Base-by-base conservation (phyloP, 305 asterid species). In the Withania somnifera region DNA sequence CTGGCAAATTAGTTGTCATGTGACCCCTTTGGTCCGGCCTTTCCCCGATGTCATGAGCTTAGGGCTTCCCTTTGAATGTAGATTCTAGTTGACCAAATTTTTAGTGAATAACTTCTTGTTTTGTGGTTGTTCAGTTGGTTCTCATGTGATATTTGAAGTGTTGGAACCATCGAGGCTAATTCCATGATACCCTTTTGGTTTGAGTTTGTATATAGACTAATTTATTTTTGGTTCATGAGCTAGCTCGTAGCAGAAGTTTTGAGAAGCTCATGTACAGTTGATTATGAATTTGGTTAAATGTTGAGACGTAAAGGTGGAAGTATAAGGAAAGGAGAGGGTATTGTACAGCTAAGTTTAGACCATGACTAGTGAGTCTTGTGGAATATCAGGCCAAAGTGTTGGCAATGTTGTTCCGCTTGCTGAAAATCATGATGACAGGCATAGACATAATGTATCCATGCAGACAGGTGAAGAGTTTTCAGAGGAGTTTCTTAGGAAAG, bases 401-500 rank as follows among this genome's bases (percentile, higher is more conserved):
- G 80, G 84, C 66, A 58, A 77, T 81, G 63, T 69, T 81, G 82
- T 75, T 63, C 86, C 81, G 76, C 83, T 79, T 81, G 87, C 85
- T 86, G 87, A 86, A 34, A 81, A 66, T 32, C 80, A 64, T 71
- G 84, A 85, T 36, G 81, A 80, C 53, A 85, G 76, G 30, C 66
- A 77, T 83, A 86, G 71, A 57, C 90, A 77, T 67, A 93, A 93
- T 78, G 66, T 95, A 80, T 95, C 97, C 54, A 81, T 92, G 52
- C 97, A 92, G 86, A 95, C 98, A 0, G 99, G 98, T 9, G 99
- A 94, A 83, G 98, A 94, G 78, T 95, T 95, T 84, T 90, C 94
- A 0, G 92, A 93, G 9, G 92, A 90, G 80, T 95, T 95, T 85
- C 86, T 93, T 56, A 89, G 92, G 87, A 96, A 93, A 36, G 89